Evolutionary conservation across 305 asterid genomes (phyloP).

Genomic region (Ilex paraguariensis): DNA sequence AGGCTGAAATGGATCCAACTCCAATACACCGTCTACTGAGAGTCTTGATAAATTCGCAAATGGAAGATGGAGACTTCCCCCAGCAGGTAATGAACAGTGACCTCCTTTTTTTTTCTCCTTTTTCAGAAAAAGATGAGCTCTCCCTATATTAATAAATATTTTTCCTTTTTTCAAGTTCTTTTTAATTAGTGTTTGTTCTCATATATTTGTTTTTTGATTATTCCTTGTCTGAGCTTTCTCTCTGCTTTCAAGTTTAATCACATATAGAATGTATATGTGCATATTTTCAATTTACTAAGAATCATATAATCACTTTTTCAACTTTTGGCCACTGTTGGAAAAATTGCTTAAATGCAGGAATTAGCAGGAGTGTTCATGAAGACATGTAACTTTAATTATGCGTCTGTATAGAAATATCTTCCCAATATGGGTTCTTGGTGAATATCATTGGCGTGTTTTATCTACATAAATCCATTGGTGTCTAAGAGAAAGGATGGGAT

Average conservation of each 20-base stretch:
- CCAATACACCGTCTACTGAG: conserved; percentile 41
- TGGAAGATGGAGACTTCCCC: conserved; percentile 53
- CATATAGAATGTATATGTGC: no score
- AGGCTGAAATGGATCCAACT: conserved; percentile 34
- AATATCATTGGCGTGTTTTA: conserved; percentile 18
- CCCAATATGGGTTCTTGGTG: conserved; percentile 31
- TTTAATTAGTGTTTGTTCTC: no score
- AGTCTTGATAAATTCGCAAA: conserved; percentile 44
- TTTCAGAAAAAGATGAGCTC: no score
- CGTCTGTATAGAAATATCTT: conserved; percentile 25
- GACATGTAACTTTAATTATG: conserved; percentile 23
- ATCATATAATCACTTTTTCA: no score
- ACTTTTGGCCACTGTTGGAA: no score
- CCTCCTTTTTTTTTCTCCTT: background rate
- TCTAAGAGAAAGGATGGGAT: no score
- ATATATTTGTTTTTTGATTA: no score
- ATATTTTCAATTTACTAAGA: no score
- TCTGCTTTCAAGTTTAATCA: no score
- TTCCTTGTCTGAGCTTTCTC: background rate
- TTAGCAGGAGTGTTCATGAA: conserved; percentile 27
- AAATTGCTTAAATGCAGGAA: conserved; percentile 18
- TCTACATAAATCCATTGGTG: no score
- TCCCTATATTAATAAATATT: background rate
- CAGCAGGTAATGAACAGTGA: conserved; percentile 37
- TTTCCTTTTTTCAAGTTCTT: no score